phyloP scores from a whole-genome alignment of 192 early-diverging fungal species.

The Coemansia sp. region DNA sequence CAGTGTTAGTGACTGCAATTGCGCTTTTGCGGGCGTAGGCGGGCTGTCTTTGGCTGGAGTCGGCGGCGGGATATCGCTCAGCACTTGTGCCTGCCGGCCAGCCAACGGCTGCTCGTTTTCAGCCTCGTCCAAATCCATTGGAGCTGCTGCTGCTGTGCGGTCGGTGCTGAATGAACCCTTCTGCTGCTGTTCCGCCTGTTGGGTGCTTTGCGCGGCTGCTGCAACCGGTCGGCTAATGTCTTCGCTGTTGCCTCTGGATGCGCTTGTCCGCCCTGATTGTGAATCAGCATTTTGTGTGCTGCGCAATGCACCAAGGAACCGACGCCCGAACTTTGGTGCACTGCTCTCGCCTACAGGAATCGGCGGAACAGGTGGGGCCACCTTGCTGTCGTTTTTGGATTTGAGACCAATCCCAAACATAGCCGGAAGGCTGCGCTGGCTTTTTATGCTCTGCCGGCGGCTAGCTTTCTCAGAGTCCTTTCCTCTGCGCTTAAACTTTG shows the following conservation, averaged over 20 bases:
- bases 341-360: constrained; percentile 13
- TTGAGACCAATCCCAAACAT: constrained; percentile 51
- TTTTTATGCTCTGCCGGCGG: constrained; percentile 54
- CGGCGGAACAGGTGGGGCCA: constrained; percentile 40
- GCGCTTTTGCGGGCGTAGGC: constrained; percentile 13
- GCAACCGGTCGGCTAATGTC: constrained; percentile 4
- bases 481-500: constrained; percentile 17
- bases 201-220: neutral
- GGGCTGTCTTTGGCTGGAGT: constrained; percentile 38
- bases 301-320: constrained; percentile 42
- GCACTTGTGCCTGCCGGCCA: neutral
- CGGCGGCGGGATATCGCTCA: constrained; percentile 22
- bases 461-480: constrained; percentile 37
- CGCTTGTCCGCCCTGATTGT: neutral
- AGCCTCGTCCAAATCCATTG: neutral
- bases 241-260: constrained; percentile 20
- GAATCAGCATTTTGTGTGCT: constrained; percentile 23
- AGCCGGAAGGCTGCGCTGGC: constrained; percentile 50
- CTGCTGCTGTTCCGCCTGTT: neutral
- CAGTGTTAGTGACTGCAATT: constrained; percentile 14
- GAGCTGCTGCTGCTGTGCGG: neutral
- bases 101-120: neutral
- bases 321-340: constrained; percentile 37
- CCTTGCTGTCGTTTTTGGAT: constrained; percentile 28
- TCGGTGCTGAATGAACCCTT: neutral